Percentiles rank a stretch among this genome's conserved stretches.
Conservation (phyloP, 495 filamentous ascomycete genomes). For the Jackrogersella multiformis region DNA sequence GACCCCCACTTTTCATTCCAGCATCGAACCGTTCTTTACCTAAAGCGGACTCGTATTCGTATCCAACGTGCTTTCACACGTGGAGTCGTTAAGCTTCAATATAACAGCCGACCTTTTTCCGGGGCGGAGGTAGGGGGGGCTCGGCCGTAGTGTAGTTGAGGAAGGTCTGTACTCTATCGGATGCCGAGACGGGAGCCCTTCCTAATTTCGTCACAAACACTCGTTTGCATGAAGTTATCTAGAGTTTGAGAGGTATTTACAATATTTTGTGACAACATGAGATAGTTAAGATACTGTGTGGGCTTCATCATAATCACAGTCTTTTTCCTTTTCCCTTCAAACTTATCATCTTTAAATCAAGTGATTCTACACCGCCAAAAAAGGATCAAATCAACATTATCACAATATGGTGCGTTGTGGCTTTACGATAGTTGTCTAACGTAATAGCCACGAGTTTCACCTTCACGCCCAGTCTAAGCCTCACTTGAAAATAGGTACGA, state of each 20-base stretch:
- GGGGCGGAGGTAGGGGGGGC: not conserved
- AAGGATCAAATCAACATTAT: not conserved
- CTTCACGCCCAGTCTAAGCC: conserved; percentile 1
- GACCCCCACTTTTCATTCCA: conserved; percentile 34
- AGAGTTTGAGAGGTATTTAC: too few relatives aligned
- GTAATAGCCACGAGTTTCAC: not conserved
- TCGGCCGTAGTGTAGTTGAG: not conserved
- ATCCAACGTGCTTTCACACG: conserved; percentile 22
- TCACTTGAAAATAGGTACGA: too few relatives aligned
- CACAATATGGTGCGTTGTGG: conserved; percentile 1
- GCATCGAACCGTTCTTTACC: conserved; percentile 3
- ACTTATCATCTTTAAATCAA: conserved; percentile 1
- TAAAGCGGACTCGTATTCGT: conserved; percentile 31
- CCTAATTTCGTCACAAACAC: not conserved
- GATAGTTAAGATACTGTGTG: conserved; percentile 8
- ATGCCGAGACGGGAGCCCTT: not conserved
- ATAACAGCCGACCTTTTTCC: conserved; percentile 4
- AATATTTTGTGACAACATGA: not conserved
- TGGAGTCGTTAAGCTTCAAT: conserved; percentile 1
- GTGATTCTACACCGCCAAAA: conserved; percentile 7
- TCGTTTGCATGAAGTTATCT: not conserved
- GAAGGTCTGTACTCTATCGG: too few relatives aligned
- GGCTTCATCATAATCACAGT: not conserved
- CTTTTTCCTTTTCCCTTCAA: conserved; percentile 18
- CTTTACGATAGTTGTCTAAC: conserved; percentile 20